Base-by-base conservation (phyloP, 1,284 basidiomycete species). In the Naganishia sp. region DNA sequence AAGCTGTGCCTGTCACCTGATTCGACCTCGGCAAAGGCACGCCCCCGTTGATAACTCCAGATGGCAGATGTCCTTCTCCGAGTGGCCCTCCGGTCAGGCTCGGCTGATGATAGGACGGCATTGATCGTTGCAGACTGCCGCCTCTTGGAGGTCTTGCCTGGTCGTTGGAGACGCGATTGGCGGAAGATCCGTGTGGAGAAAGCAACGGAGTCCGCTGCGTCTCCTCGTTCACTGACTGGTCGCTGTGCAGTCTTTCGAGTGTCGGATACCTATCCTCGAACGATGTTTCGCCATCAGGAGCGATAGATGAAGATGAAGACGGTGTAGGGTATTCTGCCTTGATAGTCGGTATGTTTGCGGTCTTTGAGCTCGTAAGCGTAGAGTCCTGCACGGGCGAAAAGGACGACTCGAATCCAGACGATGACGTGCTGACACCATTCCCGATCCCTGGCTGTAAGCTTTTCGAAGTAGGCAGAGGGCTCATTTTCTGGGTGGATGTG, bases 1-100 rank as follows among this genome's bases (percentile, higher is more conserved):
- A 80, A 13, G 77, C 77, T 2, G 79, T 78, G 3, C 79, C 79
- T 0, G 79, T 79, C 31, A 79, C 79, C 6, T 80, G 75, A n/a
- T 76, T 80, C 21, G 77, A 79, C 23, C 77, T 71, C 23, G 77
- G 73, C 65, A 75, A 73, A 47, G 71, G 65, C 43, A 53, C 28
- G 5, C 57, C 41, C 50, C 49, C 55, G 64, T 57, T n/a, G 43
- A 61, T 9, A 65, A 55, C 57, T 63, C 53, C 42, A 55, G 56
- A 46, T 55, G 54, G 23, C 50, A 57, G 6, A 50, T 66, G 42
- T 43, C 56, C 31, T 58, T 63, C 58, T 32, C 32, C 63, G 21
- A 23, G 31, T 15, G 54, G 35, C 10, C 64, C 67, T 25, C 67
- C 67, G 17, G 67, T 68, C 28, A 68, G 32, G 45, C 67, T 68